phyloP scores from a whole-genome alignment of 352 stramenopile species.

The Phytophthora chlamydospora region DNA sequence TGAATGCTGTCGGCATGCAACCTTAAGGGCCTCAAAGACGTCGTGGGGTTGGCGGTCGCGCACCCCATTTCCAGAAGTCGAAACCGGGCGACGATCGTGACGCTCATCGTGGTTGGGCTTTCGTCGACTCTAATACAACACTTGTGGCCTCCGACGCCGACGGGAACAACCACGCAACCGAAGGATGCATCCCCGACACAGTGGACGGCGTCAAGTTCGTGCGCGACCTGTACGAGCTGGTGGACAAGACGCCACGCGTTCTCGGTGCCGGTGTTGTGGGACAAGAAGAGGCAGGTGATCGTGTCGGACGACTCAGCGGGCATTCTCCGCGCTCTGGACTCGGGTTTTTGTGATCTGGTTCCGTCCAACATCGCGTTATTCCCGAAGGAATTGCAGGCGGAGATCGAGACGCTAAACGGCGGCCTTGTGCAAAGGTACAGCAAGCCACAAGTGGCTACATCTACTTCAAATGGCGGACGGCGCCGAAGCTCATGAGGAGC shows the following conservation, averaged over 20 bases:
- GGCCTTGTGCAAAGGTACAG: no score
- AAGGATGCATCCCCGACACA: constrained; percentile 24
- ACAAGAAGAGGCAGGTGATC: constrained; percentile 56
- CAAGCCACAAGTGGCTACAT: no score
- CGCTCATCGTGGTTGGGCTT: constrained; percentile 41
- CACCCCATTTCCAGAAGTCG: constrained; percentile 50
- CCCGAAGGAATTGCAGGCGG: constrained; percentile 43
- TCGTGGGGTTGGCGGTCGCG: constrained; percentile 87
- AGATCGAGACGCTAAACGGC: no score
- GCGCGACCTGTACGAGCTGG: constrained; percentile 43
- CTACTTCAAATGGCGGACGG: no score
- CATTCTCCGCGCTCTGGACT: constrained; percentile 31
- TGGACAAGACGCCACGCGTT: constrained; percentile 12
- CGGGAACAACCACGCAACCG: constrained; percentile 20
- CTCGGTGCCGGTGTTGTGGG: constrained; percentile 70
- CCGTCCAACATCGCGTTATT: constrained; percentile 48
- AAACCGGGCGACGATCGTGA: constrained; percentile 42
- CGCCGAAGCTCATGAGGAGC: constrained; percentile 61
- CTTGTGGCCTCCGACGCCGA: constrained; percentile 3
- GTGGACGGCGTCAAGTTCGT: constrained; percentile 23
- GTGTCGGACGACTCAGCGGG: constrained; percentile 39
- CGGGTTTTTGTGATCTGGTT: constrained; percentile 48
- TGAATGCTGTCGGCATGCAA: constrained; percentile 69
- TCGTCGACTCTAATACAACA: constrained; percentile 11
- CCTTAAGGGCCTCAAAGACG: constrained; percentile 92